Evolutionary conservation across 768 basidiomycete species (phyloP).

Genomic region (Amanita subjunquillea): DNA sequence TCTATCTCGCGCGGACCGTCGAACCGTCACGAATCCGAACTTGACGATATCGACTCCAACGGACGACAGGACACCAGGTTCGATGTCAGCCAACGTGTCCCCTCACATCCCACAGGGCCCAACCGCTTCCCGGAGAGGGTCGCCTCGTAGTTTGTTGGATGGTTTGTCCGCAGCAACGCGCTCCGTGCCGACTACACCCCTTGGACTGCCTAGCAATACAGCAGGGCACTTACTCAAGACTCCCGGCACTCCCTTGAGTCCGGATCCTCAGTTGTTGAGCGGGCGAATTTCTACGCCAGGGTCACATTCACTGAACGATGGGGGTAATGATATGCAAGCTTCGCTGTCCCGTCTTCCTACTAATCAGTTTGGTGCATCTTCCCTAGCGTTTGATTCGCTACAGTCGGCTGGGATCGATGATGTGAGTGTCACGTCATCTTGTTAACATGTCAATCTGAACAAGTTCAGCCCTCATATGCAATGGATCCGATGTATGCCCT

Average conservation of each 20-base stretch:
- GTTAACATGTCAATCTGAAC: conserved; percentile 10
- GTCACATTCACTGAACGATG: conserved; percentile 40
- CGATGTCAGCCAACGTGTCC: conserved; percentile 50
- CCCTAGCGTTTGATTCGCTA: conserved; percentile 44
- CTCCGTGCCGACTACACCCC: conserved; percentile 77
- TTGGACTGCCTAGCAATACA: conserved; percentile 40
- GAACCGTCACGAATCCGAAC: conserved; percentile 67
- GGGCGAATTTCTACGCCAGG: conserved; percentile 47
- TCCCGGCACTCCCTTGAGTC: conserved; percentile 57
- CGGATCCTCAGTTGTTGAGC: conserved; percentile 47
- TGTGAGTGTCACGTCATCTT: conserved; percentile 24
- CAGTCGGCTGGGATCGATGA: conserved; percentile 44
- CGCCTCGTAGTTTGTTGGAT: conserved; percentile 60
- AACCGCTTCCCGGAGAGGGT: conserved; percentile 60
- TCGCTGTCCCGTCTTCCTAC: conserved; percentile 62
- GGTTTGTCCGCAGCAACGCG: conserved; percentile 51
- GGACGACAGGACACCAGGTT: conserved; percentile 38
- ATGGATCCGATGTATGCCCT: conserved; percentile 46
- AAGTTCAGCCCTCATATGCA: conserved; percentile 35
- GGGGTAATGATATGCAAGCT: conserved; percentile 54
- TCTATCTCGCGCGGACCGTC: conserved; percentile 47
- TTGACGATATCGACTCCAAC: conserved; percentile 49
- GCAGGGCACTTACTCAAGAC: conserved; percentile 47
- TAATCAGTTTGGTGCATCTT: conserved; percentile 44
- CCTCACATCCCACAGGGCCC: conserved; percentile 56